Evolutionary conservation across 1,284 basidiomycete genomes (phyloP).

Genomic region (Sporisorium sorghi): DNA sequence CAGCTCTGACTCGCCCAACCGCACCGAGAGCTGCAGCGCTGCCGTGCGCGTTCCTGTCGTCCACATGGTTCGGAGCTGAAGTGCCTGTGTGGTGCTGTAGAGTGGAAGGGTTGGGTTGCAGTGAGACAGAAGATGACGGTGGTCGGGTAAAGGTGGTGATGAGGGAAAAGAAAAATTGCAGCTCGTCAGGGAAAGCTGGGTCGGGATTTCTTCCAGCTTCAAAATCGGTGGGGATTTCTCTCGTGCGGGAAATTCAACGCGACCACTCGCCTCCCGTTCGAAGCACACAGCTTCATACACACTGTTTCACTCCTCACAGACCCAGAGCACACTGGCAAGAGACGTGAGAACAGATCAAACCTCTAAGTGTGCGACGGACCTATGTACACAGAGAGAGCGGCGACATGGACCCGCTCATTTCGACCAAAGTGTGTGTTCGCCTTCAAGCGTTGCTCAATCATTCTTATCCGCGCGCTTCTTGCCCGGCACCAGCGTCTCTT

Average conservation of each 20-base stretch:
- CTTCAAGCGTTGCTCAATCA: no score
- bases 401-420: not conserved
- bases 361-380: not conserved
- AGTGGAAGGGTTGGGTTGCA: not conserved
- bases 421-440: not conserved
- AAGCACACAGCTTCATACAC: not conserved
- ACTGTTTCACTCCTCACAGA: no score
- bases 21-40: slow-evolving; percentile 7
- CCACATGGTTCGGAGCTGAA: no score
- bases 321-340: not conserved
- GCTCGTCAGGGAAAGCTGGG: not conserved
- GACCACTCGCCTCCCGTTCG: not conserved
- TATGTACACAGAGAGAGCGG: not conserved
- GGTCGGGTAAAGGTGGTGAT: not conserved
- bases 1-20: slow-evolving; percentile 1
- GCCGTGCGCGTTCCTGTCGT: slow-evolving; percentile 8
- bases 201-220: slow-evolving; percentile 5
- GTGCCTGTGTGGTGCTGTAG: no score
- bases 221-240: not conserved
- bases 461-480: slow-evolving; percentile 36
- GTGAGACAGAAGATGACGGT: not conserved
- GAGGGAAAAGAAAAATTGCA: slow-evolving; percentile 8
- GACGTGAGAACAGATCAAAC: not conserved
- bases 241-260: slow-evolving; percentile 17
- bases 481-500: slow-evolving; percentile 54